Percentiles rank a stretch among this genome's conserved stretches.
Evolutionary conservation across 2,329 filamentous ascomycete species (phyloP).

Genomic region (Bimuria novae-zelandiae): DNA sequence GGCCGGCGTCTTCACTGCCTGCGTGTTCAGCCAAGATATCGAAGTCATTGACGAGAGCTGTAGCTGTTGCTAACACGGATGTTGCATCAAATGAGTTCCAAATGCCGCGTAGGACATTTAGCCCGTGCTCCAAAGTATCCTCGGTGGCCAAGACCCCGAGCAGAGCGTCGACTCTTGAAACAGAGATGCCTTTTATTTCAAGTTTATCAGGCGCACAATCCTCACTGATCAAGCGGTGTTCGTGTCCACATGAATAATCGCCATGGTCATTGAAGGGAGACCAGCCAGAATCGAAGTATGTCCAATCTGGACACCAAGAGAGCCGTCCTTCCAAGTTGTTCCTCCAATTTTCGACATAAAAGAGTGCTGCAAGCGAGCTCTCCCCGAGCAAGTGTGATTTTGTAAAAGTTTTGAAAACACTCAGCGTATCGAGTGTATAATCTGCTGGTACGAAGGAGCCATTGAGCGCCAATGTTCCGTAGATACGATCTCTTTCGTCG

Average conservation of each 20-base stretch:
- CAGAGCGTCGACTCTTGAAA: neutral
- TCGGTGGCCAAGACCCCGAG: neutral
- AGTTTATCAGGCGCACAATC: neutral
- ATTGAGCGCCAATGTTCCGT: neutral
- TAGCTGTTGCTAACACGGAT: neutral
- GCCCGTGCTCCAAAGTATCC: neutral
- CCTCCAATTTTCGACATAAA: neutral
- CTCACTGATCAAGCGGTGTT: neutral
- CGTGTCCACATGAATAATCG: neutral
- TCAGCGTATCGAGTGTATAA: neutral
- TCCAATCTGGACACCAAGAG: neutral
- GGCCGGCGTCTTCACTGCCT: neutral
- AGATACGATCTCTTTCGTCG: neutral
- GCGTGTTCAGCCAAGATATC: neutral
- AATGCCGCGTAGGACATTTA: neutral
- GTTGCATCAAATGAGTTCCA: neutral
- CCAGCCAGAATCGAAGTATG: neutral
- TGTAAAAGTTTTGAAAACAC: neutral
- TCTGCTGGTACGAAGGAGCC: neutral
- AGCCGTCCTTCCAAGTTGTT: neutral
- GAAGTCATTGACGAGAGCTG: neutral
- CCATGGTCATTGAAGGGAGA: neutral
- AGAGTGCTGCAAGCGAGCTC: neutral
- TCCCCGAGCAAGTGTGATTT: neutral
- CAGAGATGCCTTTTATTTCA: neutral